Evolutionary conservation across 2,329 filamentous ascomycete species (phyloP).

Genomic region (Calonectria hongkongensis): DNA sequence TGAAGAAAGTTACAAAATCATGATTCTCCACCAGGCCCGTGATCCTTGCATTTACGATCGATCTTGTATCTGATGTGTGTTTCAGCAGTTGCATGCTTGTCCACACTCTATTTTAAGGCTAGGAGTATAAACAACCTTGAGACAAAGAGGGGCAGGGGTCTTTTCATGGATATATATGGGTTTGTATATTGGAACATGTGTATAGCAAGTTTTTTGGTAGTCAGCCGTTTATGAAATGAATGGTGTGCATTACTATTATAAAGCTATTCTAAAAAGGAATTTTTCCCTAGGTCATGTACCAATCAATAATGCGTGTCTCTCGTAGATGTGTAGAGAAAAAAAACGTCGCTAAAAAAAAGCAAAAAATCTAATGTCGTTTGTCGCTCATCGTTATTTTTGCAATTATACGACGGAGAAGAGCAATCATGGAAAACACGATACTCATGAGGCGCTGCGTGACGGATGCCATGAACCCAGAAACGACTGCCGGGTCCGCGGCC

Average conservation of each 20-base stretch:
- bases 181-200: too few relatives aligned
- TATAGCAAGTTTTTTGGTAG: not conserved
- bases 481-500: constrained; percentile 2
- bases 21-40: too few relatives aligned
- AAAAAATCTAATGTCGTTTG: not conserved
- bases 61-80: not conserved
- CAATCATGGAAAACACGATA: constrained; percentile 8
- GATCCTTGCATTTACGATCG: not conserved
- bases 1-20: not conserved
- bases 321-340: not conserved
- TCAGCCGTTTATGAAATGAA: not conserved
- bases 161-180: too few relatives aligned
- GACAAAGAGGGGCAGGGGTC: not conserved
- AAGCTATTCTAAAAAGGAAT: constrained; percentile 4
- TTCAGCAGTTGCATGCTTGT: too few relatives aligned
- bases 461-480: constrained; percentile 5
- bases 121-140: not conserved
- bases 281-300: constrained; percentile 7
- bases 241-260: constrained; percentile 18
- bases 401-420: constrained; percentile 8
- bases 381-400: not conserved
- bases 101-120: not conserved
- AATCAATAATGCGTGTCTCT: not conserved
- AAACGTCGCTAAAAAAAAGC: not conserved
- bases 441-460: constrained; percentile 9